Conservation (phyloP, 2,329 filamentous ascomycete genomes). For the Tolypocladium sp. region DNA sequence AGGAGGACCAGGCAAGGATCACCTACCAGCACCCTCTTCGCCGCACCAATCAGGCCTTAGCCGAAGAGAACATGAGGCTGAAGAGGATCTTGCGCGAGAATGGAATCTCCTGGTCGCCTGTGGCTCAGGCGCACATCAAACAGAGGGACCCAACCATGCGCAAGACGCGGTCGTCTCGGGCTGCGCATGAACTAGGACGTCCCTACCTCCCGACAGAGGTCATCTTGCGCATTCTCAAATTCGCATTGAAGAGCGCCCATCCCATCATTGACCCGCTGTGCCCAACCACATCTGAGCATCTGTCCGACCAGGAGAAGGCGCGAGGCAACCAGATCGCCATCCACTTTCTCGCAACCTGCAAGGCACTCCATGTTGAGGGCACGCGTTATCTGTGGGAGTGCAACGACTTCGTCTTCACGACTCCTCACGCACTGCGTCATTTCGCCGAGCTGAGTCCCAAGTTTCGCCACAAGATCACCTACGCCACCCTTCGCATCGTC, state of each 20-base stretch:
- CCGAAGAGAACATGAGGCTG: conserved; percentile 38
- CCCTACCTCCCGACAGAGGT: conserved; percentile 44
- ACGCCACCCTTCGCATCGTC: conserved; percentile 42
- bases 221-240: conserved; percentile 40
- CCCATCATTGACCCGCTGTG: conserved; percentile 47
- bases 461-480: conserved; percentile 33
- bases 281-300: conserved; percentile 29
- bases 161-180: conserved; percentile 21
- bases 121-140: conserved; percentile 22
- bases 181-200: conserved; percentile 16
- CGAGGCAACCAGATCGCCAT: conserved; percentile 42
- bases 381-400: conserved; percentile 39
- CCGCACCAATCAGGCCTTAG: conserved; percentile 32
- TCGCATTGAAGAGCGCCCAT: conserved; percentile 36
- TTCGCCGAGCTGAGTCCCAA: conserved; percentile 35
- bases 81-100: conserved; percentile 44
- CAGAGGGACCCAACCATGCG: conserved; percentile 19
- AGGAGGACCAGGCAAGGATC: conserved; percentile 38
- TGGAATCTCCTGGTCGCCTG: conserved; percentile 39
- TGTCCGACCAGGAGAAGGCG: conserved; percentile 32
- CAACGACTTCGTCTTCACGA: conserved; percentile 47
- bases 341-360: conserved; percentile 43
- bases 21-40: conserved; percentile 41
- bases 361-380: conserved; percentile 39
- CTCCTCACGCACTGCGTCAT: conserved; percentile 35